Evolutionary conservation across 441 rosid genomes (phyloP).

Genomic region (Pelargonium australe): DNA sequence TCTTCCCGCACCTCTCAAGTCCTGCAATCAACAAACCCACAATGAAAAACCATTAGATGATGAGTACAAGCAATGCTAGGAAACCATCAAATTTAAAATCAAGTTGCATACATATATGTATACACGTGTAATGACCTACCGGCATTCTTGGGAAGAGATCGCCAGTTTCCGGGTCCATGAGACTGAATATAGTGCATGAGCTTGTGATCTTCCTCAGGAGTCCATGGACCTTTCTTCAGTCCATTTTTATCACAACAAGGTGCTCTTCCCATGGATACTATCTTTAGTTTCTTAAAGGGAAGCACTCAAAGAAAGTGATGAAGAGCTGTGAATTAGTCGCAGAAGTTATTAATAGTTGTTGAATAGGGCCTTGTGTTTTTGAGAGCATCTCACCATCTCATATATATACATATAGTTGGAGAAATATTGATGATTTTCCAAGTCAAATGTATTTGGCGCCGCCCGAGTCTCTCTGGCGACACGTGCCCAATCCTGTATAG

Average conservation of each 20-base stretch:
- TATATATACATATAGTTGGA: background rate
- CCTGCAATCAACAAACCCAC: conserved; percentile 23
- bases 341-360: background rate
- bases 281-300: too few species aligned
- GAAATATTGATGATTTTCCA: conserved; percentile 12
- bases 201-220: conserved; percentile 75
- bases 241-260: conserved; percentile 93
- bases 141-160: conserved; percentile 75
- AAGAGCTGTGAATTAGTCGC: conserved; percentile 9
- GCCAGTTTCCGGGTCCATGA: conserved; percentile 85
- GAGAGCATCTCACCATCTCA: background rate
- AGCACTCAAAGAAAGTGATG: conserved; percentile 2
- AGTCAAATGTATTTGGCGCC: conserved; percentile 77
- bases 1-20: conserved; percentile 66
- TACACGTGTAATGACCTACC: conserved; percentile 31
- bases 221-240: conserved; percentile 93
- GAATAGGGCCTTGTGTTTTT: background rate
- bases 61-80: too few species aligned
- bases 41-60: too few species aligned
- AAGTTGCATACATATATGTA: too few species aligned
- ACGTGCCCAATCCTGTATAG: background rate
- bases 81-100: too few species aligned
- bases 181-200: conserved; percentile 55
- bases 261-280: conserved; percentile 63
- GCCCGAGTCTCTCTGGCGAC: conserved; percentile 23